Evolutionary conservation across 176 grass and related monocot species (phyloP), one percentile per base, ranked within the genome.

Genomic region (Phragmites australis): DNA sequence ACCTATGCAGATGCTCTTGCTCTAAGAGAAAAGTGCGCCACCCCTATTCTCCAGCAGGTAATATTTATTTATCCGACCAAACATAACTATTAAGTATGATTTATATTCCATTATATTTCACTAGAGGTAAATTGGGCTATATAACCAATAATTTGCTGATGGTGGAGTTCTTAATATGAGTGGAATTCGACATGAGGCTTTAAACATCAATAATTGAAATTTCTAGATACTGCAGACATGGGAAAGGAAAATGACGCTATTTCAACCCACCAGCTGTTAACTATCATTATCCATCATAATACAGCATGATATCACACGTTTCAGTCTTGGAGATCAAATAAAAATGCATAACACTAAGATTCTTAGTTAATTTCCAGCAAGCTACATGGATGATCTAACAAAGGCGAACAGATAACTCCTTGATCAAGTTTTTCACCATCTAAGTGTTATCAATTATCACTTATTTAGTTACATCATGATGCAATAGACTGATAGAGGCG

Each of bases 11-110:
- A 95, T 89, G 96, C 96, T 70, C 19, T 91, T 57, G 81, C 78
- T 86, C 84, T 95, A 81, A 94, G 96, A 90, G 90, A 93, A 84
- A 89, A 82, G 84, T 94, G 92, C 86, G 96, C 92, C 71, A 99
- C 96, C 76, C 86, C 88, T 76, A 99, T 99, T 72, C 96, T 91
- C 48, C 91, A 97, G 3, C 93, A 97, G 85, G 90, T 97, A 84
- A 41, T 18, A 0, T 78, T 82, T 81, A 61, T 76, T 74, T 64
- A n/a, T 55, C 26, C 3, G 3, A 22, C 47, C 42, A 58, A 79
- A 72, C 15, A 13, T 65, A 17, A 86, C 10, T 46, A 26, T 65
- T 37, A 42, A 22, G 22, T 50, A 51, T 52, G 74, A 47, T 56
- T 46, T 18, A 43, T 71, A 9, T 37, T 32, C 1, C n/a, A 8